Base-by-base conservation (phyloP, 345 rosid genomes). In the Euclidium syriacum region DNA sequence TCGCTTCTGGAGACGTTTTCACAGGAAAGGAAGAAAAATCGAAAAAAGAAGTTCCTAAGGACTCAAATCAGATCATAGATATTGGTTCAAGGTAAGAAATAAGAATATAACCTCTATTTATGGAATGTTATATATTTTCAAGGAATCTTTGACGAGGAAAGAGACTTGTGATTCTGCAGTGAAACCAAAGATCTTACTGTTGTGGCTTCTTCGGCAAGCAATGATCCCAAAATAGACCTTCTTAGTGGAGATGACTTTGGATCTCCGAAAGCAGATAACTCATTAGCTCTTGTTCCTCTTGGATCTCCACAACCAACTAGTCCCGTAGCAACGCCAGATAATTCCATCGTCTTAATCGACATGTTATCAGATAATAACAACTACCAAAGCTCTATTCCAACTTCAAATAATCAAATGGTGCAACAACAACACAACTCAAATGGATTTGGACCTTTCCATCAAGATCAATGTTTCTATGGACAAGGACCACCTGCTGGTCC, bases 271-370 rank as follows among this genome's bases (percentile, higher is more conserved):
- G 35, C 33, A 2, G 75, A 64, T 1, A 57, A 64, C 55, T 57
- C 71, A 50, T 24, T 71, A 9, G 97, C 99, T 68, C 84, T 95
- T 58, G 96, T 90, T 71, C 83, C 91, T 68, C 73, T 86, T n/a
- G 92, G 83, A 66, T 80, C 79, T 67, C 77, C 85, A 38, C 89
- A 84, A 57, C 72, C 87, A 39, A 67, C 46, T 64, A 74, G 76
- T 26, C 70, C 91, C 25, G 61, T 64, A 14, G 68, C 63, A 50
- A 78, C 87, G 3, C 91, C 88, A 58, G 86, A 95, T 72, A 94
- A 87, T 58, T 91, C 96, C 30, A 81, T 94, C 6, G 88, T 79
- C 61, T 85, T 94, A 46, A 79, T 90, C 32, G 97, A 94, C 64
- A 80, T 94, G 90, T 83, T 83, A 62, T 85, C 97, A 38, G 90